Evolutionary conservation across 179 eudicot genomes (phyloP), one percentile per base, ranked within the genome.

Genomic region (Vitellaria paradoxa): DNA sequence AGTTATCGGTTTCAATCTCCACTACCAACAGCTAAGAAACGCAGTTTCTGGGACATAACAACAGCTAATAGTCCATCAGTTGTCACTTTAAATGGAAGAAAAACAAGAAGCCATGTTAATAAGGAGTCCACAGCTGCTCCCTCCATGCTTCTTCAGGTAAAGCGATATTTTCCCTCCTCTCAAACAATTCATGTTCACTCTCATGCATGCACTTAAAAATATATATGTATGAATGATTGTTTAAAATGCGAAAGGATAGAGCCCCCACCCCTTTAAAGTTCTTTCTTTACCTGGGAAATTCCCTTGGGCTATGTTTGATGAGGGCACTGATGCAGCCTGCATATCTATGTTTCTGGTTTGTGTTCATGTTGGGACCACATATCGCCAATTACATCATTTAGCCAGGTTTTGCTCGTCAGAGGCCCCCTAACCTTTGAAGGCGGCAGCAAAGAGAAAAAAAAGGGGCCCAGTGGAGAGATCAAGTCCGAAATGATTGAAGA

Each of bases 111-210:
- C 79, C 90, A 93, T 82, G 84, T 89, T 64, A 77, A 71, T 72
- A 73, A 77, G 47, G 90, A 81, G 61, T 81, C 86, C 68, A 73
- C 76, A 65, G 85, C 76, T 63, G 92, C 86, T 73, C 94, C 94
- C 74, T 93, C 98, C 46, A 87, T 90, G 94, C 93, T 93, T 74
- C 98, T 89, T 82, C 98, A 93, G 98, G 97, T 93, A 86, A 49
- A 46, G 26, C 74, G 21, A 9, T 11, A 40, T 55, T 76, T 45
- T 8, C 12, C 50, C 40, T 50, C 3, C 59, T 23, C 57, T 50
- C 15, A 6, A 30, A 3, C 7, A 46, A 9, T 74, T 3, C 42
- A 15, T 74, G 14, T 30, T 40, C 60, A 55, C 9, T 9, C 9
- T 7, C 18, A 46, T 9, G 61, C 70, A 37, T 5, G 15, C 8